These are phyloP conservation scores for Eimeria falciformis DNA, from an alignment of 169 alveolate species.

Conservation along the genomic window DNA sequence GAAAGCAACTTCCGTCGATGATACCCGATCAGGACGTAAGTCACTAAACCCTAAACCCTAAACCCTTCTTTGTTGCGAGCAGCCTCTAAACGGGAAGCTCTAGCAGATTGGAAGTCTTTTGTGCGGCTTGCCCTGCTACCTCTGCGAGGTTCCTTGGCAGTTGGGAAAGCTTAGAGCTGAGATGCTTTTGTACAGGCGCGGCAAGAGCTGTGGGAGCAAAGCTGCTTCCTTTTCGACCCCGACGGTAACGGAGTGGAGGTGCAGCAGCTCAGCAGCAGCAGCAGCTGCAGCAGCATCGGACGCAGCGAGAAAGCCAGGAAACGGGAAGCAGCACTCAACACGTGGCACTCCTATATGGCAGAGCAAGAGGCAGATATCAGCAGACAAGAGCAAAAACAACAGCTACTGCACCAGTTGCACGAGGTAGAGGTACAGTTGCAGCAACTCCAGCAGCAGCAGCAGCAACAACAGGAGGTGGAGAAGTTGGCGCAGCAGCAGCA, in stretches of 20 bases:
- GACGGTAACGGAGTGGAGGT: slow-evolving; percentile 75
- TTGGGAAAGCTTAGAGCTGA: not conserved
- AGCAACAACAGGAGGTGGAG: slow-evolving; percentile 27
- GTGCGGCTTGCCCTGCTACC: too few species aligned
- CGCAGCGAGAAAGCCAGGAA: not conserved
- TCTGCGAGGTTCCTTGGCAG: too few species aligned
- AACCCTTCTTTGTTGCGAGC: too few species aligned
- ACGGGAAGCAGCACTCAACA: slow-evolving; percentile 53
- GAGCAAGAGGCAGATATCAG: slow-evolving; percentile 67
- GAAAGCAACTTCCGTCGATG: slow-evolving; percentile 69
- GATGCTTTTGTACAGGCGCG: slow-evolving; percentile 61
- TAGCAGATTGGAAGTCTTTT: too few species aligned
- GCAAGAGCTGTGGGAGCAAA: slow-evolving; percentile 65
- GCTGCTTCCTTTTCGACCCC: slow-evolving; percentile 65
- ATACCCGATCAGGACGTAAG: slow-evolving; percentile 72
- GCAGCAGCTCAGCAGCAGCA: slow-evolving; percentile 22
- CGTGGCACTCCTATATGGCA: slow-evolving; percentile 72
- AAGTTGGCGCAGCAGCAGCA: not conserved
- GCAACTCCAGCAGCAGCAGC: slow-evolving; percentile 54
- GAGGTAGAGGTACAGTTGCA: not conserved
- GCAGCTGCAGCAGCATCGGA: slow-evolving; percentile 56
- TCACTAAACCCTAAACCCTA: slow-evolving; percentile 20
- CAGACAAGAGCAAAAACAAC: slow-evolving; percentile 60
- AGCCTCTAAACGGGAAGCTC: too few species aligned
- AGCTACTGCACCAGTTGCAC: slow-evolving; percentile 41